Evolutionary conservation across 768 basidiomycete genomes (phyloP).

Genomic region (Rhodotorula babjevae): DNA sequence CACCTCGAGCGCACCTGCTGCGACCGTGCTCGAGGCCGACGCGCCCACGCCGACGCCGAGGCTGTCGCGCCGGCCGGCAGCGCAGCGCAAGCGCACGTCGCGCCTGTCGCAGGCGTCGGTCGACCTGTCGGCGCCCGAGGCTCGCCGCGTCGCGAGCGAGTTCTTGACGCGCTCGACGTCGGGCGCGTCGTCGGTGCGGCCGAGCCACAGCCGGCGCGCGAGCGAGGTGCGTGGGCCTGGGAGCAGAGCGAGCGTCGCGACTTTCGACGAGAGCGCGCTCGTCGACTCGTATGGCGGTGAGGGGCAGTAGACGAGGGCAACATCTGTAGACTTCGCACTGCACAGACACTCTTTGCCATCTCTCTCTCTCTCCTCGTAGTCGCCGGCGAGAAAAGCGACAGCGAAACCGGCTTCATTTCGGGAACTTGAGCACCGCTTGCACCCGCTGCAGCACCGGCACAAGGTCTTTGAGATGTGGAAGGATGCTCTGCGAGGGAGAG

Average conservation of each 20-base stretch:
- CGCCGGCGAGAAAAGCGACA: background rate
- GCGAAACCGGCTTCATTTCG: background rate
- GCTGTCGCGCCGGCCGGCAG: conserved; percentile 5
- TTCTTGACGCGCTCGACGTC: background rate
- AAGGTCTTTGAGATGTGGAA: background rate
- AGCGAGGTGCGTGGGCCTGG: background rate
- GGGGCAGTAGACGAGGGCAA: background rate
- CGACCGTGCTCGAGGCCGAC: background rate
- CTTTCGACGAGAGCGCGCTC: conserved; percentile 8
- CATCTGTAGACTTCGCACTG: background rate
- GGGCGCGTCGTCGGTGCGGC: background rate
- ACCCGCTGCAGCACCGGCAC: background rate
- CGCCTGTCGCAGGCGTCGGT: background rate
- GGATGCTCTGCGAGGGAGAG: background rate
- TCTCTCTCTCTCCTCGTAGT: too few relatives aligned
- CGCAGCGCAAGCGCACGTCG: conserved; percentile 11
- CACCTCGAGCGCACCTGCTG: background rate
- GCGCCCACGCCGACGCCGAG: background rate
- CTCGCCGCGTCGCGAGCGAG: conserved; percentile 6
- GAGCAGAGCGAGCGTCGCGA: background rate
- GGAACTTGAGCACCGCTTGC: background rate
- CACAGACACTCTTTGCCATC: background rate
- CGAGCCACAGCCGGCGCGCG: background rate
- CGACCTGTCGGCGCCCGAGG: conserved; percentile 1
- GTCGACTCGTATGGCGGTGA: conserved; percentile 13